Base-by-base conservation (phyloP, 176 grass and related monocot genomes). In the Urochloa ruziziensis region DNA sequence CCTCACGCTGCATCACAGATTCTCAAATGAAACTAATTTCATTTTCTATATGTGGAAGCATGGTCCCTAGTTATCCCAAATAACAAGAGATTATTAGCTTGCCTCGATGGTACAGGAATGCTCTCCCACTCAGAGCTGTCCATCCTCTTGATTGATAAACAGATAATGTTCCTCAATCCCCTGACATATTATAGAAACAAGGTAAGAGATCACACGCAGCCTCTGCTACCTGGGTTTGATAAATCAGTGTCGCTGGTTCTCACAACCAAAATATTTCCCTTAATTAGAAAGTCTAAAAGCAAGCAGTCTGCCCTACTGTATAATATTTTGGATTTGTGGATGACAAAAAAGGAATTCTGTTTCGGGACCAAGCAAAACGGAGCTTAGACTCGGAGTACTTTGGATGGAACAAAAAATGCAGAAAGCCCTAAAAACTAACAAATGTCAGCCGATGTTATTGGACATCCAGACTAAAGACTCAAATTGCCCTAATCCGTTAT, bases 111-210 rank as follows among this genome's bases (percentile, higher is more conserved):
- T 67, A 99, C 93, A 61, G 71, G 87, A 91, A 94, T 92, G 62
- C 82, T 70, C 52, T 94, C 91, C 96, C 96, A 99, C 63, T 94
- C 96, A 80, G 90, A 91, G 78, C 83, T 90, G 67, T 96, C 87
- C 72, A 89, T 70, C 76, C 82, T 99, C 91, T 94, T 99, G 60
- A 99, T 90, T 10, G 96, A 87, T 87, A 99, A 74, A 46, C 51
- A 80, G 29, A 99, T 67, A 87, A 99, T 92, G 79, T 94, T 91
- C 70, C 58, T 96, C 44, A 99, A 71, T 87, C 91, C 96, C 89
- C 96, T 99, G 77, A 51, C n/a, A 87, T 44, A 37, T 68, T 29
- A 84, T 62, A 61, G 39, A 53, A 47, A 73, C 21, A 44, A 53
- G 62, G 23, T 86, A 23, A 90, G 78, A 85, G 57, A 14, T 65